A percentile compares a stretch with the other conserved stretches of the same genome.
These are phyloP conservation scores for Selaginella tamariscina DNA, from an alignment of 75 land plant genomes.

Conservation along the genomic window DNA sequence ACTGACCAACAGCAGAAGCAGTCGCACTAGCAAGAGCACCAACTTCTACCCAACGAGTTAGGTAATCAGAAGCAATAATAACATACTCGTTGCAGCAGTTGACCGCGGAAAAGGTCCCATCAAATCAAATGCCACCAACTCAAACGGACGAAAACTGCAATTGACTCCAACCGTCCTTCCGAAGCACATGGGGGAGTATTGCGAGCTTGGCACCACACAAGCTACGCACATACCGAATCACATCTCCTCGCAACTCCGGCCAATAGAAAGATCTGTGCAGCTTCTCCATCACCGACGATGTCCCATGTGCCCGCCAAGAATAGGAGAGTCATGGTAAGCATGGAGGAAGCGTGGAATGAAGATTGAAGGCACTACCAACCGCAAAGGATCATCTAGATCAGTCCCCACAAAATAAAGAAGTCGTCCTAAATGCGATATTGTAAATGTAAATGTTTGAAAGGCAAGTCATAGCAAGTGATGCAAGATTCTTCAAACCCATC, in stretches of 20 bases:
- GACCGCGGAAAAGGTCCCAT: slow-evolving; percentile 13
- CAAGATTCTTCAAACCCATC: not conserved
- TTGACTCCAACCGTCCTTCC: not conserved
- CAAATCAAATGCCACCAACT: slow-evolving; percentile 5
- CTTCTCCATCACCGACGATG: not conserved
- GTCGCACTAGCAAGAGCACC: not conserved
- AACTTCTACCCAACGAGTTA: slow-evolving; percentile 10
- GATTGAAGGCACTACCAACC: not conserved
- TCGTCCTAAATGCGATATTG: not conserved
- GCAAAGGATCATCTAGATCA: not conserved
- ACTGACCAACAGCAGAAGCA: not conserved
- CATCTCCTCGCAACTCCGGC: not conserved
- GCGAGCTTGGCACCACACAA: not conserved
- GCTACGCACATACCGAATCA: not conserved
- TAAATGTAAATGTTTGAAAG: not conserved
- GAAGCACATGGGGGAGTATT: not conserved
- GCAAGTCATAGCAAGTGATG: not conserved
- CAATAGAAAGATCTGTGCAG: not conserved
- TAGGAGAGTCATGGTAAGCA: not conserved
- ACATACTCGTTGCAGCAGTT: not conserved
- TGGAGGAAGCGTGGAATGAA: not conserved
- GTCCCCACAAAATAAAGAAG: not conserved
- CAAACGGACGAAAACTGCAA: not conserved
- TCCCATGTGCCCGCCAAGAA: not conserved
- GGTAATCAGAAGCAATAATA: not conserved